phyloP scores from a whole-genome alignment of 2,329 filamentous ascomycete genomes.

The Lachnellula willkommii region DNA sequence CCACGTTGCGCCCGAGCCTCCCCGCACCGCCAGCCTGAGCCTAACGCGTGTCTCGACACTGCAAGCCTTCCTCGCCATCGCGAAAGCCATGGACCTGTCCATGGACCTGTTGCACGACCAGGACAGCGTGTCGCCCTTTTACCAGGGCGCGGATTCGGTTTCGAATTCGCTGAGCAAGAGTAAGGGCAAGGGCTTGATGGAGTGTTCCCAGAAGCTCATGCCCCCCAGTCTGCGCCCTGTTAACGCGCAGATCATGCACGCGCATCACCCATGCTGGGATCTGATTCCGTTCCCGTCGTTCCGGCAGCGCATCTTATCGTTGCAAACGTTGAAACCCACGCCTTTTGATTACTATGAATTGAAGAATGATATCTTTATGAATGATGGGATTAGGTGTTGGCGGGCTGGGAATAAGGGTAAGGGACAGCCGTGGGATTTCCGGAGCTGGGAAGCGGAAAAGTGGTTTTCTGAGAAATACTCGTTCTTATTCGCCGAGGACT shows the following conservation, averaged over 20 bases:
- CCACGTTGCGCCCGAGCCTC: too few species aligned
- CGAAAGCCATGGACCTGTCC: neutral
- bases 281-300: constrained; percentile 33
- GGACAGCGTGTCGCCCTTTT: neutral
- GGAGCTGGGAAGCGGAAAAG: constrained; percentile 21
- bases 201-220: neutral
- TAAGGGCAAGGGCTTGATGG: neutral
- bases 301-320: constrained; percentile 16
- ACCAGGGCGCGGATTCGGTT: neutral
- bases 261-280: constrained; percentile 35
- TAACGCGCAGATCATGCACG: constrained; percentile 24
- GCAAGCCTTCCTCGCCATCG: neutral
- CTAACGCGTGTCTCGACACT: neutral
- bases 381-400: constrained; percentile 18
- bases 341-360: constrained; percentile 7
- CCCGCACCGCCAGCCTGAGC: neutral
- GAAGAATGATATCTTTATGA: constrained; percentile 12
- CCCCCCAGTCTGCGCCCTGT: constrained; percentile 25
- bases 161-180: too few species aligned
- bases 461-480: constrained; percentile 33
- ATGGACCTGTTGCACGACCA: neutral
- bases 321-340: constrained; percentile 1
- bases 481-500: constrained; percentile 17
- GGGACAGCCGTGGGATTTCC: constrained; percentile 34
- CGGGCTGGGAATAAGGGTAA: constrained; percentile 14